These are phyloP conservation scores for Vickermania ingenoplastis DNA, from an alignment of 208 protist genomes.

Conservation along the genomic window DNA sequence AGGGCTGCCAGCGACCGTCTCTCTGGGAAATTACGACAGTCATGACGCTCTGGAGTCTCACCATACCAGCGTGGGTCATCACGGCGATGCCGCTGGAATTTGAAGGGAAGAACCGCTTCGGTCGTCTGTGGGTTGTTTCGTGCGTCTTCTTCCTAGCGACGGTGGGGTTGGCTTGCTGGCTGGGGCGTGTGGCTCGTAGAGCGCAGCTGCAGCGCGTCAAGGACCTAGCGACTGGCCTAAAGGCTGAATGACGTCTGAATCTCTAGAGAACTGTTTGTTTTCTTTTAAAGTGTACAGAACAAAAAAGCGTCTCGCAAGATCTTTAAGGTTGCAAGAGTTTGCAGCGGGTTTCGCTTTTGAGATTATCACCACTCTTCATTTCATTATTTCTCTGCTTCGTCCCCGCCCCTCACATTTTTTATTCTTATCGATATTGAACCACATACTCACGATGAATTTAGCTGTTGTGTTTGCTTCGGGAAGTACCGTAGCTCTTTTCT, in stretches of 20 bases:
- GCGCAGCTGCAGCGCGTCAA: conserved; percentile 11
- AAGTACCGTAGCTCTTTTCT: no score
- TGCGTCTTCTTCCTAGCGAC: conserved; percentile 84
- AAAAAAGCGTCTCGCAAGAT: no score
- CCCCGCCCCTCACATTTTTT: no score
- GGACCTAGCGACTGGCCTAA: background rate
- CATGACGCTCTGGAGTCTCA: conserved; percentile 43
- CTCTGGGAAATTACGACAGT: conserved; percentile 12
- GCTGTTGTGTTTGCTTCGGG: no score
- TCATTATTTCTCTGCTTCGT: conserved; percentile 1
- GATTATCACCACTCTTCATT: background rate
- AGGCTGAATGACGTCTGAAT: no score
- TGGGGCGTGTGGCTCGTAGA: conserved; percentile 39
- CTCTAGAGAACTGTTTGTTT: no score
- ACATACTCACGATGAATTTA: no score
- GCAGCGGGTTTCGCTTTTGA: no score
- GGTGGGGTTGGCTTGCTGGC: conserved; percentile 45
- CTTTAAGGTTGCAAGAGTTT: no score
- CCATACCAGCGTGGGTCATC: conserved; percentile 74
- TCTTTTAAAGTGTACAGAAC: no score
- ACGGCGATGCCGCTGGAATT: conserved; percentile 81
- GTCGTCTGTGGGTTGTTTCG: conserved; percentile 63
- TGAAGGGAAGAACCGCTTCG: conserved; percentile 65
- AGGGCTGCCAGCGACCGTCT: conserved; percentile 8
- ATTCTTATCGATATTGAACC: no score